Base-by-base conservation (phyloP, 148 eudicot species). In the Fallopia convolvulus region DNA sequence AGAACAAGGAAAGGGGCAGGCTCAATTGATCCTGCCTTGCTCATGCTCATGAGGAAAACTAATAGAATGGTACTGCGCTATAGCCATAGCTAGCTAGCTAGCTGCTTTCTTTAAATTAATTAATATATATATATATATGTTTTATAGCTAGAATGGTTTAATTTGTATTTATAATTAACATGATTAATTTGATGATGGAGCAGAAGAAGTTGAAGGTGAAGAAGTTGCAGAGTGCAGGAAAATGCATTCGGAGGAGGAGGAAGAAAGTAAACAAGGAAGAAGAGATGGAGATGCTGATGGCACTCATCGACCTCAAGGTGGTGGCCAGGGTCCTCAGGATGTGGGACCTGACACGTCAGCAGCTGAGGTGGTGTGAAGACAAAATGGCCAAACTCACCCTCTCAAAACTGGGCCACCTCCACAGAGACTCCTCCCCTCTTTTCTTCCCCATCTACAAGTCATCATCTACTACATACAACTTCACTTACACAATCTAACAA, bases 381-480 rank as follows among this genome's bases (percentile, higher is more conserved):
- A 94, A 94, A 83, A 89, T 94, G 96, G 84, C 74, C 78, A 92
- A 87, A 88, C 81, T 89, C 50, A 88, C 81, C 81, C 79, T 90
- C 20, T 74, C 77, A n/a, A 89, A 90, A 77, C 0, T 18, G 23
- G 91, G 93, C 44, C 87, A 85, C 77, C 63, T 92, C 52, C 89
- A 82, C 11, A 89, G 98, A 89, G 98, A 94, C 85, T 87, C 97
- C 68, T 83, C 92, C 18, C 91, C 98, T 7, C 98, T 94, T 87
- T 92, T 92, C 84, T 89, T 92, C 85, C 10, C 47, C 47, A 44
- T 44, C 10, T 6, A 8, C 10, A 44, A 44, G 1, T 44, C 8
- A 8, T 44, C 11, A 26, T 26, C 0, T 26, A 26, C 30, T 26
- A 26, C 30, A 26, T 26, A 26, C 30, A 26, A 11, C 47, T 44